Conservation (phyloP, 75 land plant species). For the Selaginella tamariscina region DNA sequence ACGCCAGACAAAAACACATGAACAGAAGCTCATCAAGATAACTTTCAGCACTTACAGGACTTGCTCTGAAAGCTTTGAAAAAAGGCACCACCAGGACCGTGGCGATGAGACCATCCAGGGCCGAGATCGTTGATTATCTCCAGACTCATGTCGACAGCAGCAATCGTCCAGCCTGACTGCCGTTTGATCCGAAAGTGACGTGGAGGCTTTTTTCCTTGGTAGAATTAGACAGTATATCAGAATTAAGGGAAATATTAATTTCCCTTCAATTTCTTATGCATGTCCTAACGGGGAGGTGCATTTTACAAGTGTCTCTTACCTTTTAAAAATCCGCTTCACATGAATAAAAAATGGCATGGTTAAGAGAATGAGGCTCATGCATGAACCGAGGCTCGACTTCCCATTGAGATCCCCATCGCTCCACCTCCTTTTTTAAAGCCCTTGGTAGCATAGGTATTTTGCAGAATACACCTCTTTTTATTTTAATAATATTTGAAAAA, state of each 20-base stretch:
- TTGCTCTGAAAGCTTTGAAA: slow-evolving; percentile 62
- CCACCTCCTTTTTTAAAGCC: neutral
- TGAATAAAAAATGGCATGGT: neutral
- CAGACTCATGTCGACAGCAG: slow-evolving; percentile 13
- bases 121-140: slow-evolving; percentile 95
- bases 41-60: slow-evolving; percentile 54
- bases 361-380: slow-evolving; percentile 1
- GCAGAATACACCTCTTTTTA: no score
- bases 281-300: no score
- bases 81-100: slow-evolving; percentile 82
- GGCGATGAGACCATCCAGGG: slow-evolving; percentile 69
- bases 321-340: neutral
- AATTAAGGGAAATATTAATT: no score
- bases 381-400: slow-evolving; percentile 1
- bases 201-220: neutral
- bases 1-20: slow-evolving; percentile 51
- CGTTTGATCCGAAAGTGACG: no score
- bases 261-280: no score
- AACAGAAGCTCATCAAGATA: slow-evolving; percentile 7
- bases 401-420: slow-evolving; percentile 3
- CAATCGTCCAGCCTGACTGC: neutral
- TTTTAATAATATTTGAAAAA: no score
- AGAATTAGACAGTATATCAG: neutral
- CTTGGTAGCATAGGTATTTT: no score
- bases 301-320: no score